Evolutionary conservation across 2,329 filamentous ascomycete species (phyloP).

Genomic region (Pestalotiopsis sp.): DNA sequence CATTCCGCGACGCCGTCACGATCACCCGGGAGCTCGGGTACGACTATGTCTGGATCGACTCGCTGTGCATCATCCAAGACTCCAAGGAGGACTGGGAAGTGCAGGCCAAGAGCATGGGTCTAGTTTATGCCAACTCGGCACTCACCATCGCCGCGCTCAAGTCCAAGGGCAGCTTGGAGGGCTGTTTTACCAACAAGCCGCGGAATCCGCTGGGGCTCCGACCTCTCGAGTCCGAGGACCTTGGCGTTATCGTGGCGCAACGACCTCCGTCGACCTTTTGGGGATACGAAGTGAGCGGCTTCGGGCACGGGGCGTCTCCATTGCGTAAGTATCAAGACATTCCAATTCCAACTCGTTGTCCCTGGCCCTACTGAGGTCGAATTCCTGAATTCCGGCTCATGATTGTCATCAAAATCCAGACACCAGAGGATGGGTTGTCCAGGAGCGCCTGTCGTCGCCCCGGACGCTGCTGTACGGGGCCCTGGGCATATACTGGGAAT

Average conservation of each 20-base stretch:
- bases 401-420: background rate
- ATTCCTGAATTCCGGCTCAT: too few species aligned
- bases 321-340: background rate
- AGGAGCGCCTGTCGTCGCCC: slow-evolving; percentile 14
- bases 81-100: background rate
- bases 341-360: too few species aligned
- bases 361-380: too few species aligned
- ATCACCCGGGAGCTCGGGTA: background rate
- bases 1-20: background rate
- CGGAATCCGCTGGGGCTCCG: slow-evolving; percentile 12
- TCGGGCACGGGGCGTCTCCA: slow-evolving; percentile 7
- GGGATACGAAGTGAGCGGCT: slow-evolving; percentile 7
- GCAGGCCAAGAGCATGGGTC: background rate
- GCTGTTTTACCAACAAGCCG: background rate
- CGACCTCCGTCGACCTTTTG: background rate
- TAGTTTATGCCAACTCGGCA: background rate
- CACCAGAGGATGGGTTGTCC: slow-evolving; percentile 15
- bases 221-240: background rate
- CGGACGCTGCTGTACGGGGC: slow-evolving; percentile 14
- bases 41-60: background rate
- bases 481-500: slow-evolving; percentile 15
- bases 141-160: background rate
- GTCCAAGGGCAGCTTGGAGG: background rate
- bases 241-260: background rate
- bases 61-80: background rate